Base-by-base conservation (phyloP, 768 basidiomycete species). In the Amanita muscaria region DNA sequence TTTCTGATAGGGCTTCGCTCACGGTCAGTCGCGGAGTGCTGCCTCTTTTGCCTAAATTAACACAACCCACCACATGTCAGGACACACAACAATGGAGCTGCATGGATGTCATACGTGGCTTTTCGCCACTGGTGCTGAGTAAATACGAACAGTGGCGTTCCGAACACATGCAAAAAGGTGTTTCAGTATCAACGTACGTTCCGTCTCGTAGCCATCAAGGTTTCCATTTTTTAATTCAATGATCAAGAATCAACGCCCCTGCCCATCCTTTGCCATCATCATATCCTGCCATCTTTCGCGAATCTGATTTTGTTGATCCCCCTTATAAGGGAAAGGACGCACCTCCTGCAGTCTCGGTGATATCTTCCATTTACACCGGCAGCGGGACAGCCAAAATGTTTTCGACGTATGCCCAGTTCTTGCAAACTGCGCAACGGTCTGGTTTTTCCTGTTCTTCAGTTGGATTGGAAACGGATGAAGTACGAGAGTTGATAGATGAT, bases 251-350 rank as follows among this genome's bases (percentile, higher is more conserved):
- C 21, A 73, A 73, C 56, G 60, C 68, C 3, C 59, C 67, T 6
- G 59, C 71, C n/a, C 83, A 75, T 53, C 79, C 81, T 6, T 57
- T 81, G 14, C 74, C 79, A 5, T 69, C 70, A 23, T 80, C 81
- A 5, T 82, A 77, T 56, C 80, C 80, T 5, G 52, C 57, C 3
- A 66, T 76, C 38, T 69, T 74, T 53, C 56, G 58, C 5, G 46
- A 58, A 37, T 30, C 55, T 22, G 42, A 44, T 22, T 35, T 21
- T 24, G n/a, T 40, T 30, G 30, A 33, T 16, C 42, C 49, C 7
- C 42, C 41, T 5, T 36, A 19, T 4, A 24, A 9, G 16, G 30
- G 18, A 19, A 23, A 30, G 25, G 11, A 32, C 25, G 35, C 33
- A 14, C 42, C 29, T 15, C 47, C 34, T 29, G 27, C 38, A 25